Evolutionary conservation across 2,329 filamentous ascomycete genomes (phyloP).

Genomic region (Epichloe scottii): DNA sequence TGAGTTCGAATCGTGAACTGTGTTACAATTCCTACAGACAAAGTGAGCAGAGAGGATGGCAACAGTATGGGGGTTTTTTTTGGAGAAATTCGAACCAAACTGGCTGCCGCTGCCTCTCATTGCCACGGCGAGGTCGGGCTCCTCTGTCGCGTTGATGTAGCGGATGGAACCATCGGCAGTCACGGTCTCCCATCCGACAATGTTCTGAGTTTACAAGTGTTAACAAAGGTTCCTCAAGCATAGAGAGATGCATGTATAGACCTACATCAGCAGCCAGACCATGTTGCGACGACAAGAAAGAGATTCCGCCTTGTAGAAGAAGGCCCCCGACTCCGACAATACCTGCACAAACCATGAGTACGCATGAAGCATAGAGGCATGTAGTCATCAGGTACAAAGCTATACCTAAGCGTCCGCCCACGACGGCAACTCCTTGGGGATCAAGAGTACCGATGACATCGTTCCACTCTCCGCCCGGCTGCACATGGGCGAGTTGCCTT

Average conservation of each 20-base stretch:
- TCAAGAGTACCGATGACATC: constrained; percentile 22
- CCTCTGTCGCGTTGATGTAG: constrained; percentile 13
- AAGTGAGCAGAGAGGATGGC: no score
- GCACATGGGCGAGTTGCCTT: constrained; percentile 23
- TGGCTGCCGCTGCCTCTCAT: constrained; percentile 17
- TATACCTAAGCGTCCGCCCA: constrained; percentile 12
- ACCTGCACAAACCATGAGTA: background rate
- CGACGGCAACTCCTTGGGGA: constrained; percentile 20
- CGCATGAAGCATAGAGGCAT: no score
- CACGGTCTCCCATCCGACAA: constrained; percentile 16
- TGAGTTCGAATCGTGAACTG: background rate
- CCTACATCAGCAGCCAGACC: background rate
- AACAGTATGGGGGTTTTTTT: no score
- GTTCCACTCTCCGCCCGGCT: constrained; percentile 27
- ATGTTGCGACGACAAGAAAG: background rate
- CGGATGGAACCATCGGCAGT: constrained; percentile 13
- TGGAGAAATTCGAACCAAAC: constrained; percentile 10
- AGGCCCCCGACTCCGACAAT: background rate
- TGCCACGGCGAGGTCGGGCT: constrained; percentile 15
- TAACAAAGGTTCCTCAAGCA: no score
- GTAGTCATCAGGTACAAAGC: background rate
- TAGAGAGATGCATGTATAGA: background rate
- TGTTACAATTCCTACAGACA: background rate
- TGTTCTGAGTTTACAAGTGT: constrained; percentile 4
- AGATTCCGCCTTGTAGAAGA: background rate